Base-by-base conservation (phyloP, 441 rosid species). In the Isatis lusitanica region DNA sequence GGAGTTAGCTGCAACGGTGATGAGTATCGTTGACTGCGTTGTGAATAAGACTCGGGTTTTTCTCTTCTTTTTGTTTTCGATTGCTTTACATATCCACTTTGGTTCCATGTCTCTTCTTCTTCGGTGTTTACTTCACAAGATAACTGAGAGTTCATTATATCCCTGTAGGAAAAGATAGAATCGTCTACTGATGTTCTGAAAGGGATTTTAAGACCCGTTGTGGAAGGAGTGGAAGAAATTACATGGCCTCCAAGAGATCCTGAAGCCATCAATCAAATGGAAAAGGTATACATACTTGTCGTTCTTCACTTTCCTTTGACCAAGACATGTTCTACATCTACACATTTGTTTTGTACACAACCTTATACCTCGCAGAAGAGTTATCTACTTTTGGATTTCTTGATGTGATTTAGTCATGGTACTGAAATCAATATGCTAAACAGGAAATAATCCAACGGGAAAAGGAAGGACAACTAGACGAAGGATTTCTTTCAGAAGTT, bases 401-500 rank as follows among this genome's bases (percentile, higher is more conserved):
- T 53, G 30, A 40, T 74, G 33, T 35, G 66, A 63, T 73, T 9
- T 60, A 50, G 68, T 39, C 30, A 9, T 18, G 50, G 12, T 16
- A 10, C 51, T 66, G 13, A 39, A 10, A 12, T 52, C 7, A 46
- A 51, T 13, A 69, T 46, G 26, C 68, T 43, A 70, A 26, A 79
- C 65, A 94, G 97, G 85, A 87, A 71, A 79, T 94, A 61, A 72
- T 68, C 44, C 94, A 82, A 81, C 84, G 86, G 82, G 94, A 90
- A 77, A 85, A 81, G 67, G 88, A 87, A 82, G 97, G 98, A 56
- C 86, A 87, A 75, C 84, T 90, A 44, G 95, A 92, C 82, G 98
- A 92, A 83, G 95, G 97, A 13, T 90, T 94, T 74, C 97, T 94
- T 73, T 78, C 96, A 76, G 91, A 92, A 87, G 97, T 92, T 67